phyloP scores from a whole-genome alignment of 345 rosid species.

The Eucalyptus rudis region DNA sequence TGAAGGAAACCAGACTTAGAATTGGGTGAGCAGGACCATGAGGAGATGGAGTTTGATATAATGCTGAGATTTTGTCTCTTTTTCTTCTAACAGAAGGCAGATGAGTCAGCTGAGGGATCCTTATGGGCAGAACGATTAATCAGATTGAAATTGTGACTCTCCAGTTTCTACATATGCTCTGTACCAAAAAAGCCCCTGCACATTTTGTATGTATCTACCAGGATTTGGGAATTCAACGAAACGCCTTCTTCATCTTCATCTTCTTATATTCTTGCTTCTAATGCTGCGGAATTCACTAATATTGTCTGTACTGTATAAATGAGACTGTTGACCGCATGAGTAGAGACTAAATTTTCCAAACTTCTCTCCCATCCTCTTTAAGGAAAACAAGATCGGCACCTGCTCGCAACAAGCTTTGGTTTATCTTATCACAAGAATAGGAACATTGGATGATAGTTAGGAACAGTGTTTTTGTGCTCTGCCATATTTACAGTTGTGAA shows the following conservation, averaged over 20 bases:
- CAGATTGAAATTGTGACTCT: background rate
- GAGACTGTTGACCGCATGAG: background rate
- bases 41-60: background rate
- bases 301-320: background rate
- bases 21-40: background rate
- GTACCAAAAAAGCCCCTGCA: no score
- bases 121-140: background rate
- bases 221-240: no score
- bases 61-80: background rate
- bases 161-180: background rate
- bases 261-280: background rate
- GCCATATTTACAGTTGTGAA: no score
- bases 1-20: constrained; percentile 14
- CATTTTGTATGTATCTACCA: no score
- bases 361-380: background rate
- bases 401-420: background rate
- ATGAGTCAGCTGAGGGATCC: background rate
- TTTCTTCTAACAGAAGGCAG: background rate
- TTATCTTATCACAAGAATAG: no score
- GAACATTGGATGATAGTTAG: no score
- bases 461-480: no score
- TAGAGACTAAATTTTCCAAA: background rate
- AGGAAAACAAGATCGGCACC: background rate
- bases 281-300: background rate
- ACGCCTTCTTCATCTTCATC: no score